A percentile compares a stretch with the other conserved stretches of the same genome.
These are phyloP conservation scores for Begonia fuchsioides DNA, from an alignment of 306 rosid species.

Conservation along the genomic window DNA sequence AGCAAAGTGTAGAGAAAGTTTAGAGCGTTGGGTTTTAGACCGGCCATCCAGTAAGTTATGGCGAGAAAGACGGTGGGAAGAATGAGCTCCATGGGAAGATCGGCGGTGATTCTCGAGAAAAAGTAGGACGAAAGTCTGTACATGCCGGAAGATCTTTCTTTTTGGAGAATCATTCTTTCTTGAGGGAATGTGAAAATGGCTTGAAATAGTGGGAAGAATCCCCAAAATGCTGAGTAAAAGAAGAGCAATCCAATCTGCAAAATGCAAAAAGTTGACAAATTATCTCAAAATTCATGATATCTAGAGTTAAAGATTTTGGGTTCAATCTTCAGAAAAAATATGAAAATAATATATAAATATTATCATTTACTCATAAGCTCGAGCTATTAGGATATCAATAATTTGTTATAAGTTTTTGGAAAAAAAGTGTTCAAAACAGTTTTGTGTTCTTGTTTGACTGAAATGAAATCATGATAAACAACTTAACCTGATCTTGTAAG, in stretches of 20 bases:
- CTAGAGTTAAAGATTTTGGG: too few species aligned
- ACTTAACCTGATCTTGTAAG: slow-evolving; percentile 49
- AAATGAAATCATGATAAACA: too few species aligned
- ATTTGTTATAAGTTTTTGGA: too few species aligned
- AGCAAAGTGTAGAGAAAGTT: slow-evolving; percentile 23
- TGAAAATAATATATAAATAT: too few species aligned
- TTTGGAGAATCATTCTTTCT: slow-evolving; percentile 42
- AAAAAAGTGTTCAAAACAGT: background rate
- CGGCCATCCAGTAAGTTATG: slow-evolving; percentile 51
- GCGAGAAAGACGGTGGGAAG: slow-evolving; percentile 35
- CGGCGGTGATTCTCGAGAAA: slow-evolving; percentile 30
- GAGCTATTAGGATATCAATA: too few species aligned
- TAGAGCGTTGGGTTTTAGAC: slow-evolving; percentile 13
- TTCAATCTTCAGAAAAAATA: too few species aligned
- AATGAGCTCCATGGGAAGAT: slow-evolving; percentile 56
- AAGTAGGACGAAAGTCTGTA: slow-evolving; percentile 63
- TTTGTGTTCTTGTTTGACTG: slow-evolving; percentile 1
- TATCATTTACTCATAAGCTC: too few species aligned
- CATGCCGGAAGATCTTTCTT: slow-evolving; percentile 61
- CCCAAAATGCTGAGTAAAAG: slow-evolving; percentile 40
- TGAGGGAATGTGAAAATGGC: slow-evolving; percentile 61
- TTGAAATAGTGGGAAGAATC: slow-evolving; percentile 33
- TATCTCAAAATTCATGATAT: too few species aligned
- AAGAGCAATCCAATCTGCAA: slow-evolving; percentile 51
- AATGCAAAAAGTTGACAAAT: background rate